Evolutionary conservation across 2,329 filamentous ascomycete species (phyloP).

Genomic region (Lizonia empirigonia): DNA sequence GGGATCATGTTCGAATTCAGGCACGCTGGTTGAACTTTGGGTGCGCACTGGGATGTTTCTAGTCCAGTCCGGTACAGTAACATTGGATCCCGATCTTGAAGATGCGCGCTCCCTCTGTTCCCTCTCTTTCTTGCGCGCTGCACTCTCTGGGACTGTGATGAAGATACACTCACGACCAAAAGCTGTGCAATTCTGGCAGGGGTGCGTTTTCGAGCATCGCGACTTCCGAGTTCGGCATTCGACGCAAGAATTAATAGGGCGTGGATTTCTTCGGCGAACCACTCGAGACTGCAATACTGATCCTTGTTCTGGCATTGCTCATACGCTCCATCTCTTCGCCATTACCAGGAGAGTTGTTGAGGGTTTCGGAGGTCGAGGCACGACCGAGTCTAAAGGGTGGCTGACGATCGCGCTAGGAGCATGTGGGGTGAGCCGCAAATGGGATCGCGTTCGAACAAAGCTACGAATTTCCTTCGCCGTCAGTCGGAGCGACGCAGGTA

Average conservation of each 20-base stretch:
- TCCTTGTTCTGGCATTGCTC: conserved; percentile 47
- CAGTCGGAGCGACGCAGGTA: conserved; percentile 33
- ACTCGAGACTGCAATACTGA: conserved; percentile 46
- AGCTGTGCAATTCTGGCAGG: conserved; percentile 48
- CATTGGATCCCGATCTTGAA: conserved; percentile 35
- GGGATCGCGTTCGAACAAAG: conserved; percentile 9
- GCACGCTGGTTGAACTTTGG: conserved; percentile 31
- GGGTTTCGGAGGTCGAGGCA: conserved; percentile 9
- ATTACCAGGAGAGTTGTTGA: conserved; percentile 31
- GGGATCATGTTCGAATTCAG: conserved; percentile 32
- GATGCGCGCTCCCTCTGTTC: conserved; percentile 36
- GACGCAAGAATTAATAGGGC: conserved; percentile 48
- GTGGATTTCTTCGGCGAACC: conserved; percentile 47
- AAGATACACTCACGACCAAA: conserved; percentile 49
- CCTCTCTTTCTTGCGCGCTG: conserved; percentile 46
- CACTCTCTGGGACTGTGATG: conserved; percentile 48
- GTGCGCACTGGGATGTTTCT: conserved; percentile 44
- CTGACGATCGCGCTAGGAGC: conserved; percentile 15
- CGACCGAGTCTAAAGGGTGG: conserved; percentile 10
- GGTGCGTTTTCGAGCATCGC: conserved; percentile 48
- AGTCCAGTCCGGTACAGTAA: conserved; percentile 43
- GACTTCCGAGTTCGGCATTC: conserved; percentile 48
- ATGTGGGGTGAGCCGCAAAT: conserved; percentile 17
- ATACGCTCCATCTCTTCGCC: conserved; percentile 40
- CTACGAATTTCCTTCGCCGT: conserved; percentile 22